Evolutionary conservation across 805 yeast species (phyloP).

Genomic region (Teunomyces gatunensis): DNA sequence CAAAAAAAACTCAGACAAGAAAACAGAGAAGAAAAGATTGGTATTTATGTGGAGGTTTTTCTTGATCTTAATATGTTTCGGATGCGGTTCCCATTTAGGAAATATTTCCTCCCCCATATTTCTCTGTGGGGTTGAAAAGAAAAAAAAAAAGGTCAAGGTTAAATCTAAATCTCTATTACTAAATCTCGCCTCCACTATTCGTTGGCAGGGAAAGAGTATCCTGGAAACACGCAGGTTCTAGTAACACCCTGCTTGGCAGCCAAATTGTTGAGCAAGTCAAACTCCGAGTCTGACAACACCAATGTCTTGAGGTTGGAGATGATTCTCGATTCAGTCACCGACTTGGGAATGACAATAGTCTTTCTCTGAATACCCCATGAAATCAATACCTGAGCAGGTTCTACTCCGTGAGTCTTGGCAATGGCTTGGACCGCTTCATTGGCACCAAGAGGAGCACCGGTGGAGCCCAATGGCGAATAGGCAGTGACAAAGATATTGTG

Average conservation of each 20-base stretch:
- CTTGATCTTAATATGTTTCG: too few relatives aligned
- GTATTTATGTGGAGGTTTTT: too few relatives aligned
- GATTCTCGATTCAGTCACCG: constrained; percentile 34
- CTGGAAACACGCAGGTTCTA: constrained; percentile 27
- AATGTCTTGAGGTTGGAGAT: constrained; percentile 37
- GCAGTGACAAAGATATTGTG: constrained; percentile 65
- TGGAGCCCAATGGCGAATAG: constrained; percentile 73
- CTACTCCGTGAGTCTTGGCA: constrained; percentile 41
- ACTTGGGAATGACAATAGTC: constrained; percentile 45
- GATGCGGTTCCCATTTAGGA: too few relatives aligned
- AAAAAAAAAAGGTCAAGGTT: background rate
- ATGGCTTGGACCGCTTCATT: constrained; percentile 42
- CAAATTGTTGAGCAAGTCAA: constrained; percentile 30
- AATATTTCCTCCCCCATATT: too few relatives aligned
- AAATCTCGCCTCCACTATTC: constrained; percentile 4
- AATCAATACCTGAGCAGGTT: constrained; percentile 51
- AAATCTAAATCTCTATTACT: background rate
- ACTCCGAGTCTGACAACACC: constrained; percentile 34
- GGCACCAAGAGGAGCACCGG: constrained; percentile 49
- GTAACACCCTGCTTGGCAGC: constrained; percentile 29
- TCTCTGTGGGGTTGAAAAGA: background rate
- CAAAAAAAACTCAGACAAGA: background rate
- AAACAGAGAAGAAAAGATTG: too few relatives aligned
- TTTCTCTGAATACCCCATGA: constrained; percentile 62
- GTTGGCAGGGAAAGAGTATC: constrained; percentile 15